Evolutionary conservation across 129 eudicot species (phyloP).

Genomic region (Chrysanthemum lavandulifolium): DNA sequence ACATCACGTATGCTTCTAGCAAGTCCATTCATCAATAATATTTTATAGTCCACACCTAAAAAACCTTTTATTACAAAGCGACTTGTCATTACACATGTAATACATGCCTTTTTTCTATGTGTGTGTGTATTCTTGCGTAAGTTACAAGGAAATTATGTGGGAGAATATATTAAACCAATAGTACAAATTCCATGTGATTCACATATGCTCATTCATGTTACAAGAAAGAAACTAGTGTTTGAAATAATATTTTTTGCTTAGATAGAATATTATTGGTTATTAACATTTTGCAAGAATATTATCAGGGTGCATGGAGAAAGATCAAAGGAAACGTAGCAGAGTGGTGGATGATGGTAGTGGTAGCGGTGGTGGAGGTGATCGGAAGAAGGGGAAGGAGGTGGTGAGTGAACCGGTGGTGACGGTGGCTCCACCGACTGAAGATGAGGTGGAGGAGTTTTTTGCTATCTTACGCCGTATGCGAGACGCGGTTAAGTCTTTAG

Average conservation of each 20-base stretch:
- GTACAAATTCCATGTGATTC: neutral
- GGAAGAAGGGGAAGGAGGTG: conserved; percentile 19
- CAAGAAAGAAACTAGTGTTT: too few species aligned
- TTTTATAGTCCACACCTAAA: neutral
- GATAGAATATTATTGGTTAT: too few species aligned
- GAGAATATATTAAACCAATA: conserved; percentile 9
- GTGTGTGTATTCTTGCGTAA: neutral
- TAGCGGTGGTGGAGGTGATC: conserved; percentile 21
- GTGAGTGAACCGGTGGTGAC: conserved; percentile 25
- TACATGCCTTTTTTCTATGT: conserved; percentile 6
- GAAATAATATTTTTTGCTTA: too few species aligned
- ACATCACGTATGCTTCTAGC: neutral
- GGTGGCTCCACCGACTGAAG: conserved; percentile 49
- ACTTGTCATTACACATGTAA: neutral
- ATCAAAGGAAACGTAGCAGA: conserved; percentile 40
- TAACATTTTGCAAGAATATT: neutral
- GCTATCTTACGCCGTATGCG: conserved; percentile 53
- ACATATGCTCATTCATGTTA: neutral
- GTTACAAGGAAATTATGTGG: conserved; percentile 14
- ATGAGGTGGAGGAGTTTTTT: conserved; percentile 61
- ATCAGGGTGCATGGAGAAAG: conserved; percentile 35
- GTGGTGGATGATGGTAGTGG: conserved; percentile 27
- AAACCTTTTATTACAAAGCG: neutral
- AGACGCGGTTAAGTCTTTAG: conserved; percentile 42
- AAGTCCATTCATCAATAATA: conserved; percentile 3